Evolutionary conservation across 306 rosid genomes (phyloP).

Genomic region (Gleditsia sinensis): DNA sequence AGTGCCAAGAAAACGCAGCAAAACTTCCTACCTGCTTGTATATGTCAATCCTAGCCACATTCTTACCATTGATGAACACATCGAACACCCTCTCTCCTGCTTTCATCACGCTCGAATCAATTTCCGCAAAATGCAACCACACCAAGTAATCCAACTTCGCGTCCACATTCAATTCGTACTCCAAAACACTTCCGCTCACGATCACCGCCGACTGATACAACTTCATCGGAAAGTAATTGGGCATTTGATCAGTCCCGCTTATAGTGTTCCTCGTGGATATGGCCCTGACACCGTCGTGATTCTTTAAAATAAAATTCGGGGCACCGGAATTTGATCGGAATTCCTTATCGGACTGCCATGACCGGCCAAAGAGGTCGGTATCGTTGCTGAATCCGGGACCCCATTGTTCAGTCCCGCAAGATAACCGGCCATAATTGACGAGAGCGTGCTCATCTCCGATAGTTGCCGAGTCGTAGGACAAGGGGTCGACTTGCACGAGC

Average conservation of each 20-base stretch:
- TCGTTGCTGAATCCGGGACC: conserved; percentile 88
- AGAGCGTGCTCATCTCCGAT: conserved; percentile 40
- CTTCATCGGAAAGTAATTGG: conserved; percentile 77
- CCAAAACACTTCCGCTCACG: conserved; percentile 45
- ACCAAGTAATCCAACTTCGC: conserved; percentile 86
- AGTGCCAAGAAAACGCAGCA: conserved; percentile 73
- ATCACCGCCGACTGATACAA: conserved; percentile 69
- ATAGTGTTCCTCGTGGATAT: conserved; percentile 49
- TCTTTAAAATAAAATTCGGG: neutral
- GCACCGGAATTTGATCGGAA: conserved; percentile 9
- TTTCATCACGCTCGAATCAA: conserved; percentile 59
- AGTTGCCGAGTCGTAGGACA: conserved; percentile 56
- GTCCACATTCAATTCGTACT: conserved; percentile 68
- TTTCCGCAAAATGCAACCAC: conserved; percentile 94
- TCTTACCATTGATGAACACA: conserved; percentile 59
- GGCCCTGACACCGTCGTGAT: neutral
- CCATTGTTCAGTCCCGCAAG: conserved; percentile 81
- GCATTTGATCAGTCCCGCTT: conserved; percentile 57
- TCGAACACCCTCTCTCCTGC: conserved; percentile 81
- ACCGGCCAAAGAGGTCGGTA: conserved; percentile 71
- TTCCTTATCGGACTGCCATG: conserved; percentile 75
- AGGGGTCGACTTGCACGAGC: conserved; percentile 63
- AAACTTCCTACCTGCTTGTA: conserved; percentile 69
- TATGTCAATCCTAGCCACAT: conserved; percentile 69
- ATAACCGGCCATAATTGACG: conserved; percentile 80